Conservation (phyloP, 768 basidiomycete species). For the Amanita rubescens region DNA sequence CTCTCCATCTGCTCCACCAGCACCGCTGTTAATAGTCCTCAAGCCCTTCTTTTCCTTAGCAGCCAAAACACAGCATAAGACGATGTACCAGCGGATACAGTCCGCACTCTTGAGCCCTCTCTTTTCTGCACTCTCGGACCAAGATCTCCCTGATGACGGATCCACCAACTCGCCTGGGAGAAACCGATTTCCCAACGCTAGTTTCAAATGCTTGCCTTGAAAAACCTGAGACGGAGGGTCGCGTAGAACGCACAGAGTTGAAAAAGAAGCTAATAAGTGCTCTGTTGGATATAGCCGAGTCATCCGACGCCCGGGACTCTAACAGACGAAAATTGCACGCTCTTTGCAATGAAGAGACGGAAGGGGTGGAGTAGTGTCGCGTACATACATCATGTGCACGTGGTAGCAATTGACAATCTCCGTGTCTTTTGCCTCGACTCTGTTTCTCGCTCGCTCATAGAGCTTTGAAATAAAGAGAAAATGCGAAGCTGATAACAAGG, state of each 20-base stretch:
- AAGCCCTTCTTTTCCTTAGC: conserved; percentile 68
- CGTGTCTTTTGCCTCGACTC: conserved; percentile 9
- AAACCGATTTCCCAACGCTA: conserved; percentile 35
- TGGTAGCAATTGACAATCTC: not conserved
- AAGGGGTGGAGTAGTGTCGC: conserved; percentile 18
- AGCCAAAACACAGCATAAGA: conserved; percentile 54
- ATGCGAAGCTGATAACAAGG: conserved; percentile 15
- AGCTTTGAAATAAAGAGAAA: too few relatives aligned
- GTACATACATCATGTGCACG: conserved; percentile 5
- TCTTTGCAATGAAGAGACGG: conserved; percentile 64
- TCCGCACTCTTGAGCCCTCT: conserved; percentile 64
- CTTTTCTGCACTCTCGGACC: conserved; percentile 40
- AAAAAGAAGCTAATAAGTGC: conserved; percentile 49
- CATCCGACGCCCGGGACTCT: conserved; percentile 64
- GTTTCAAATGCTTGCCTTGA: conserved; percentile 47
- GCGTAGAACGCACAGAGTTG: conserved; percentile 28
- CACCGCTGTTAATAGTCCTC: conserved; percentile 27
- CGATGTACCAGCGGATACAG: conserved; percentile 70
- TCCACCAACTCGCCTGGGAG: conserved; percentile 32
- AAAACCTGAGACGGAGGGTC: conserved; percentile 31
- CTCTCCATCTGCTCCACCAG: conserved; percentile 41
- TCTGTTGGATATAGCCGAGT: conserved; percentile 70
- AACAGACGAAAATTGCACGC: conserved; percentile 81
- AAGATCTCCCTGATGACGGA: conserved; percentile 26
- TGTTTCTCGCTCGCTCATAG: too few relatives aligned